Conservation (phyloP, 2,329 filamentous ascomycete species). For the Ophiognomonia clavigignenti-juglandacearum region DNA sequence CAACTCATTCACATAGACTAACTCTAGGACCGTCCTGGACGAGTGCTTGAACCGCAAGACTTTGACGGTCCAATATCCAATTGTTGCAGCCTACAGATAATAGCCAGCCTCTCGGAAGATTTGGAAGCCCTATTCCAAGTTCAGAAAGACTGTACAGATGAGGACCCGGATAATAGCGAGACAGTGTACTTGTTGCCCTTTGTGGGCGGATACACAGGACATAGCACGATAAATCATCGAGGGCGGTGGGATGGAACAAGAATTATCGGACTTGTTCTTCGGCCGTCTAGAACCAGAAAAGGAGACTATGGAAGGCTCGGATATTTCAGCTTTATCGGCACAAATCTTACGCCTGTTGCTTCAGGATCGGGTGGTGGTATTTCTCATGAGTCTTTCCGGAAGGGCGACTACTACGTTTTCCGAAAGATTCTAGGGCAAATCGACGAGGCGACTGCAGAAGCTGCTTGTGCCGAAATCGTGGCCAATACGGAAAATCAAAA, state of each 20-base stretch:
- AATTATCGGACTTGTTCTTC: background rate
- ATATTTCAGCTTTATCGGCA: background rate
- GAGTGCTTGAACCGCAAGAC: background rate
- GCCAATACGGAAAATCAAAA: background rate
- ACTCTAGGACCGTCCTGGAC: too few species aligned
- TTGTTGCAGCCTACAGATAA: background rate
- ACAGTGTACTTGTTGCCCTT: background rate
- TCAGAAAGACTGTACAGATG: background rate
- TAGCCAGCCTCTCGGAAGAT: background rate
- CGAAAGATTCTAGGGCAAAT: background rate
- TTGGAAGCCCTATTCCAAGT: background rate
- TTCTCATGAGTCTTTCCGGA: background rate
- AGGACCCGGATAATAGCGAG: background rate
- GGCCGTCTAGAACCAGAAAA: background rate
- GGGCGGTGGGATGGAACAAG: background rate
- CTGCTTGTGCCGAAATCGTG: background rate
- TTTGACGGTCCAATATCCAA: background rate
- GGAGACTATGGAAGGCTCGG: background rate
- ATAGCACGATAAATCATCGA: background rate
- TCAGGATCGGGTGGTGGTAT: background rate
- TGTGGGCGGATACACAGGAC: background rate
- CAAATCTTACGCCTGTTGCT: background rate
- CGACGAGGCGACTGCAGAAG: background rate
- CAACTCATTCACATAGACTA: too few species aligned
- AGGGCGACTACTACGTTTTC: background rate